Evolutionary conservation across 306 rosid species (phyloP).

Genomic region (Mimosa bimucronata): DNA sequence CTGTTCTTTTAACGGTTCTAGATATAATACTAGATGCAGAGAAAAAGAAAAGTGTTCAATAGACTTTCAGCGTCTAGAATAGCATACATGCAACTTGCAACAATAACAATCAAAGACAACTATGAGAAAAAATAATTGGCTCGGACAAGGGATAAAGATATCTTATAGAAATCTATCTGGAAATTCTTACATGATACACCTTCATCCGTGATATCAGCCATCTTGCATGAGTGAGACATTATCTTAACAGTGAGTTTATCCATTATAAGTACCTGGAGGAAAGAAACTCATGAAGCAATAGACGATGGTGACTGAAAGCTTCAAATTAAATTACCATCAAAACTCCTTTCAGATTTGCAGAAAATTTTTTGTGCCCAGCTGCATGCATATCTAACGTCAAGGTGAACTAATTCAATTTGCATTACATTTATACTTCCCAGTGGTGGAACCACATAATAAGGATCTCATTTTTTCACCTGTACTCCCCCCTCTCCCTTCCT

Average conservation of each 20-base stretch:
- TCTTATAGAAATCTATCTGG: background rate
- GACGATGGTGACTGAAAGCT: constrained; percentile 27
- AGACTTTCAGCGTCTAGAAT: background rate
- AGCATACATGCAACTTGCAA: background rate
- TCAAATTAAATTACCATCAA: constrained; percentile 27
- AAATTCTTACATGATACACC: constrained; percentile 92
- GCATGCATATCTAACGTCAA: constrained; percentile 24
- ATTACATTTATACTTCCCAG: background rate
- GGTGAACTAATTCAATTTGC: constrained; percentile 3
- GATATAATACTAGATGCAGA: background rate
- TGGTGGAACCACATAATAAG: background rate
- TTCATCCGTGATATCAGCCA: constrained; percentile 97
- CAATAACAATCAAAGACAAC: constrained; percentile 23
- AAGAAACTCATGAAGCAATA: constrained; percentile 38
- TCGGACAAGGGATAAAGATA: background rate
- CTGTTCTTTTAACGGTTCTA: background rate
- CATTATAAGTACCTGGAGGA: constrained; percentile 89
- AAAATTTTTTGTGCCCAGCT: constrained; percentile 22
- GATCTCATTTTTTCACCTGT: background rate
- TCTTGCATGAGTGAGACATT: constrained; percentile 96
- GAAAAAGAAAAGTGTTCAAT: background rate
- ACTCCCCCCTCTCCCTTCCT: background rate
- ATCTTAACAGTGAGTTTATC: constrained; percentile 93
- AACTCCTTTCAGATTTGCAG: constrained; percentile 25
- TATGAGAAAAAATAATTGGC: background rate